Evolutionary conservation across 2,329 filamentous ascomycete species (phyloP).

Genomic region (Scedosporium apiospermum): DNA sequence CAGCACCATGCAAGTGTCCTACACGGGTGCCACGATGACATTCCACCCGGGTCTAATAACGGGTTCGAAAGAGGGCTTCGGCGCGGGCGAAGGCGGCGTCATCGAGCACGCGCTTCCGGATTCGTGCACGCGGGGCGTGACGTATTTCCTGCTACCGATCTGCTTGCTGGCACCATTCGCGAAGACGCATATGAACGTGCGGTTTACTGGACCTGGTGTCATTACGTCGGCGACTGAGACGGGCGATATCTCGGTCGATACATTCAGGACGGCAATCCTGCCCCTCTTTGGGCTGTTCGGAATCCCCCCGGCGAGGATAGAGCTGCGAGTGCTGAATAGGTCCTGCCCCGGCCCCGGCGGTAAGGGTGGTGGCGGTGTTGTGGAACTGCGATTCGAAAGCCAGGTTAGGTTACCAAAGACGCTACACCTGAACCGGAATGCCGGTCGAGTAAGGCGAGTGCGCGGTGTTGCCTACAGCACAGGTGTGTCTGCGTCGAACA

Average conservation of each 20-base stretch:
- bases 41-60: conserved; percentile 91
- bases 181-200: conserved; percentile 81
- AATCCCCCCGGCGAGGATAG: conserved; percentile 69
- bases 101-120: conserved; percentile 73
- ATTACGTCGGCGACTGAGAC: conserved; percentile 78
- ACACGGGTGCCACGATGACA: conserved; percentile 86
- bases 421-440: conserved; percentile 71
- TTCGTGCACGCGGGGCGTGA: conserved; percentile 69
- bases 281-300: conserved; percentile 87
- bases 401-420: conserved; percentile 93
- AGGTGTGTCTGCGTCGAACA: conserved; percentile 86
- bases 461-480: conserved; percentile 90
- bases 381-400: conserved; percentile 89
- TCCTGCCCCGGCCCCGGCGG: conserved; percentile 70
- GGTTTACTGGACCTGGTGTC: conserved; percentile 83
- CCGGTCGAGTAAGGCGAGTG: conserved; percentile 79
- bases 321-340: conserved; percentile 70
- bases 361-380: conserved; percentile 75
- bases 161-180: conserved; percentile 89
- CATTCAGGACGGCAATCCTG: conserved; percentile 83
- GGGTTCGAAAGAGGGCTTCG: conserved; percentile 67
- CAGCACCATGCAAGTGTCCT: conserved; percentile 87
- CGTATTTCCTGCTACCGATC: conserved; percentile 84
- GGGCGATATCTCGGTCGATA: conserved; percentile 86
- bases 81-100: conserved; percentile 61